Percentiles rank a stretch among this genome's conserved stretches.
Evolutionary conservation across 192 early-diverging fungal genomes (phyloP).

Genomic region (Gamsiella multidivaricata): DNA sequence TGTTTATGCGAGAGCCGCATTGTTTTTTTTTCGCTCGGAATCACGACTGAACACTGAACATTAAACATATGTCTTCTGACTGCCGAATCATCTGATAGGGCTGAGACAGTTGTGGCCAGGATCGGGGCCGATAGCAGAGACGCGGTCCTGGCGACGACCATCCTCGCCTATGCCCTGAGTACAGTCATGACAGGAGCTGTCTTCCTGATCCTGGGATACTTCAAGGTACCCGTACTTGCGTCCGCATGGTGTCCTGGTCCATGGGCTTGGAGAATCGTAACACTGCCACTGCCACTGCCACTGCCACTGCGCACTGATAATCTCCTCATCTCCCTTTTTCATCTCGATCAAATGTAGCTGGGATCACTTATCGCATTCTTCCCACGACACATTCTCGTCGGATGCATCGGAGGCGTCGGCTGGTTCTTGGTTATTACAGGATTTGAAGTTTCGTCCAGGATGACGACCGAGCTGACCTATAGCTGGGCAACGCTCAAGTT

Average conservation of each 20-base stretch:
- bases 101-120: conserved; percentile 68
- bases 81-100: conserved; percentile 46
- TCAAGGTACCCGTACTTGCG: conserved; percentile 70
- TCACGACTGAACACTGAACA: too few species aligned
- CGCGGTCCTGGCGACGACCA: conserved; percentile 87
- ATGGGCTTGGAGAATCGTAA: too few species aligned
- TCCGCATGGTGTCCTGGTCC: too few species aligned
- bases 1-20: too few species aligned
- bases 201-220: conserved; percentile 87
- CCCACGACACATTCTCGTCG: conserved; percentile 93
- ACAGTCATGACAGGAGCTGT: conserved; percentile 89
- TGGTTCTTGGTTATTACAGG: conserved; percentile 95
- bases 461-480: conserved; percentile 57
- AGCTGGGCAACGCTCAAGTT: conserved; percentile 66
- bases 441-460: conserved; percentile 79
- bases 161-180: conserved; percentile 88
- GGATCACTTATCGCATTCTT: conserved; percentile 86
- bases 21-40: too few species aligned
- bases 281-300: too few species aligned
- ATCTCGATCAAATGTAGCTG: conserved; percentile 60
- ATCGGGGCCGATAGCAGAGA: conserved; percentile 72
- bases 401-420: conserved; percentile 95
- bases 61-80: too few species aligned
- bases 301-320: too few species aligned
- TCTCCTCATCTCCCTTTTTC: background rate